Evolutionary conservation across 108 stramenopile species (phyloP), one percentile per base, ranked within the genome.

Genomic region (Cyclotella sp.): DNA sequence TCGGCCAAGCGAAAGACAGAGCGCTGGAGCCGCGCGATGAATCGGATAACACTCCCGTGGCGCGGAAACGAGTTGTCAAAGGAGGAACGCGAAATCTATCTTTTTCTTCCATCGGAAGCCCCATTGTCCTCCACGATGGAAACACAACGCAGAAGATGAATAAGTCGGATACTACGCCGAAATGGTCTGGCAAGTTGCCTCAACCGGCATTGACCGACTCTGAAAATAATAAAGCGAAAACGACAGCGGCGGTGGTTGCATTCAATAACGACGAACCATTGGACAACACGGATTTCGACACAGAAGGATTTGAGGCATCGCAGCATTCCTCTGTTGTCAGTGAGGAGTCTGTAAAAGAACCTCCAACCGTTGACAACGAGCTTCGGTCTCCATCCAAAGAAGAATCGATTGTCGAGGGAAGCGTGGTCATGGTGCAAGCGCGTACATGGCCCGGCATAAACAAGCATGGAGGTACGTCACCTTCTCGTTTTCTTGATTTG

Each of bases 391-490:
- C 29, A 45, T 30, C 62, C 0, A 24, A 66, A 22, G 29, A 34
- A 16, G 68, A 64, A 40, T 43, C 19, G 47, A 75, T 93, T 69
- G 24, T 64, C 15, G 68, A 84, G 26, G 92, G 89, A 40, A 84
- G 87, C 26, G 82, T 94, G 70, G 94, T 97, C 9, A 49, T 81
- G 27, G 93, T 97, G 0, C 73, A 84, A 71, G 52, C 91, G 8
- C 63, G 96, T 12, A 93, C 91, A 5, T 97, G 96, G 96, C 89
- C 93, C 13, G 94, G 94, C 11, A 88, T 95, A 21, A 97, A 97
- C 78, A 94, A 93, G 75, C 91, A 72, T 3, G 96, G 96, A 14
- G 67, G 67, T 68, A 53, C 51, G 67, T 45, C 86, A 86, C 27
- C 81, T 88, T 58, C 27, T 27, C 27, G 6, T 27, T 58, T 52